A percentile compares a stretch with the other conserved stretches of the same genome.
These are phyloP conservation scores for Cochlearia excelsa DNA, from an alignment of 345 rosid genomes.

Conservation along the genomic window DNA sequence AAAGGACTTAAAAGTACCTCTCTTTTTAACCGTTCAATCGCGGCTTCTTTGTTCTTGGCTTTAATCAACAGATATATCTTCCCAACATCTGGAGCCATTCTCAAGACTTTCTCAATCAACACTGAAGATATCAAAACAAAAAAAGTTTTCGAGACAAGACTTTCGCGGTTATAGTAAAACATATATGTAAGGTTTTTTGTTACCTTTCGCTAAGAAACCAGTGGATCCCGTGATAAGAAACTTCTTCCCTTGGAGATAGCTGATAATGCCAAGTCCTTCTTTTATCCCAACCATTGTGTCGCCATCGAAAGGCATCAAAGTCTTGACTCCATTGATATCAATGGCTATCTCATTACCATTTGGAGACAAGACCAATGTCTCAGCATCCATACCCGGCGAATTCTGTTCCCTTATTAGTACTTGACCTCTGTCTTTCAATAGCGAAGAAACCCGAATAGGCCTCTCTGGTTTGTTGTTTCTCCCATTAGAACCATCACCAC, in stretches of 20 bases:
- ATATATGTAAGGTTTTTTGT: neutral
- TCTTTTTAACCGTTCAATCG: slow-evolving; percentile 58
- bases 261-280: slow-evolving; percentile 84
- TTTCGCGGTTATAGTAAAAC: neutral
- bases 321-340: slow-evolving; percentile 49
- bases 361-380: slow-evolving; percentile 55
- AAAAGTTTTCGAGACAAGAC: neutral
- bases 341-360: slow-evolving; percentile 46
- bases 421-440: slow-evolving; percentile 46
- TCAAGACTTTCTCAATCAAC: slow-evolving; percentile 80
- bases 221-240: slow-evolving; percentile 85
- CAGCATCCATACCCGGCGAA: slow-evolving; percentile 49
- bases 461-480: slow-evolving; percentile 32
- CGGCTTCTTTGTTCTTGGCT: slow-evolving; percentile 74
- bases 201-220: slow-evolving; percentile 94
- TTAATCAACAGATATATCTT: slow-evolving; percentile 79
- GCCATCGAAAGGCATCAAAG: slow-evolving; percentile 51
- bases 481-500: slow-evolving; percentile 39
- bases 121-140: slow-evolving; percentile 39
- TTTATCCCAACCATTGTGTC: slow-evolving; percentile 50
- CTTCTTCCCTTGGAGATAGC: slow-evolving; percentile 68
- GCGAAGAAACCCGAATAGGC: slow-evolving; percentile 45
- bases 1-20: slow-evolving; percentile 48
- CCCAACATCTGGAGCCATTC: slow-evolving; percentile 83
- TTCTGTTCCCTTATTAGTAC: slow-evolving; percentile 42